Base-by-base conservation (phyloP, 1,284 basidiomycete species). In the Volvariella volvacea region DNA sequence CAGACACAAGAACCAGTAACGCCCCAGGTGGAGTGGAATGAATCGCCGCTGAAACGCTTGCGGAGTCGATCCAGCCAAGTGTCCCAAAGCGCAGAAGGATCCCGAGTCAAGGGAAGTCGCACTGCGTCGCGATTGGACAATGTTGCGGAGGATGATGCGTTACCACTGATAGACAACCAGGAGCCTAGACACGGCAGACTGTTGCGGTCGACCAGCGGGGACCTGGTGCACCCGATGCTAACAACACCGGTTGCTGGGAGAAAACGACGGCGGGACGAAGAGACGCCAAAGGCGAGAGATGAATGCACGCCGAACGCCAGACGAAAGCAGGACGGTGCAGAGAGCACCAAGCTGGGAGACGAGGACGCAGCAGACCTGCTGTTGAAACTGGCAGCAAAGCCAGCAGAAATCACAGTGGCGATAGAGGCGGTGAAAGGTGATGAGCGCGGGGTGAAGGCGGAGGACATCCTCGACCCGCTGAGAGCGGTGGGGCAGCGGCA, bases 401-500 rank as follows among this genome's bases (percentile, higher is more conserved):
- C 34, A 15, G 34, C 34, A 36, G 14, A 15, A 20, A 36, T 36
- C n/a, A 31, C 30, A 36, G 34, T 20, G 34, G n/a, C 6, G 34
- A n/a, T 20, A 36, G 19, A 42, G 25, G 14, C 22, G 12, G 28
- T 39, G 36, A 48, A 47, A 25, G 42, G 49, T 30, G 34, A 43
- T 37, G 41, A 40, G 14, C 36, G 21, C 37, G 53, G 63, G 41
- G 57, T 71, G 37, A 74, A 73, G 54, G 70, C 67, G 15, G 78
- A 80, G 55, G 77, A 76, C 47, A 52, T 61, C 45, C 72, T 66
- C 32, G 78, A 74, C 14, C 74, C 77, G 1, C 61, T 72, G 40
- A 78, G 73, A n/a, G 71, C 62, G 31, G 51, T 70, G 45, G 71
- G 69, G 31, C 73, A 73, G 51, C 66, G 70, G 41, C 76, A 75